phyloP scores from a whole-genome alignment of 2,329 filamentous ascomycete genomes.

The Ramularia collo-cygni region DNA sequence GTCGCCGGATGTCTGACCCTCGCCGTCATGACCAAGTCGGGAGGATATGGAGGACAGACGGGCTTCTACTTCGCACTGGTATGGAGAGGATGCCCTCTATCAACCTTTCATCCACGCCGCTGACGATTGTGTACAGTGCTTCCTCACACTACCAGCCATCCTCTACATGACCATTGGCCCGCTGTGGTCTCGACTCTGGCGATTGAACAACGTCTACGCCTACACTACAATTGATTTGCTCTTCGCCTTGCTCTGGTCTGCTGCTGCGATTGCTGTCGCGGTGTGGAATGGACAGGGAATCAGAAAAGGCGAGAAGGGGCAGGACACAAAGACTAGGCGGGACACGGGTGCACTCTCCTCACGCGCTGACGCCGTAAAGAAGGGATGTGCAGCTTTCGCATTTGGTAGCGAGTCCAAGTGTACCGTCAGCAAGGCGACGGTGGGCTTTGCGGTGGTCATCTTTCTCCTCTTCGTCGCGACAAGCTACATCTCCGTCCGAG shows the following conservation, averaged over 20 bases:
- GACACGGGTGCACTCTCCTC: background rate
- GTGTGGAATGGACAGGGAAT: constrained; percentile 52
- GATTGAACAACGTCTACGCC: constrained; percentile 55
- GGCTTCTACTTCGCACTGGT: constrained; percentile 54
- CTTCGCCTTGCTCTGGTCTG: constrained; percentile 53
- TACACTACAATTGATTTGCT: constrained; percentile 51
- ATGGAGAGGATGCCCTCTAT: constrained; percentile 21
- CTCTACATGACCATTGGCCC: constrained; percentile 56
- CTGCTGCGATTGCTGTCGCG: constrained; percentile 50
- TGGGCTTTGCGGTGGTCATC: constrained; percentile 51
- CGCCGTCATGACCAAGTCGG: constrained; percentile 50
- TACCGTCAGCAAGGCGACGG: constrained; percentile 48
- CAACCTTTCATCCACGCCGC: too few relatives aligned
- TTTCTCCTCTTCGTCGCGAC: constrained; percentile 51
- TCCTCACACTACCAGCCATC: constrained; percentile 51
- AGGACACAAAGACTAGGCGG: constrained; percentile 12
- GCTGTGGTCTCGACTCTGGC: constrained; percentile 52
- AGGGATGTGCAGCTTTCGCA: constrained; percentile 47
- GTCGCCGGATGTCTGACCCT: constrained; percentile 52
- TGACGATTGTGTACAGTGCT: constrained; percentile 44
- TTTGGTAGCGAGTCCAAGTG: constrained; percentile 52
- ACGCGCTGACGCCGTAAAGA: constrained; percentile 11
- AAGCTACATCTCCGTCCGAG: constrained; percentile 47
- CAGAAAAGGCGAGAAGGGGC: constrained; percentile 40
- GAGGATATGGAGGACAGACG: constrained; percentile 47